Evolutionary conservation across 2,329 filamentous ascomycete species (phyloP).

Genomic region (Amylocarpus encephaloides): DNA sequence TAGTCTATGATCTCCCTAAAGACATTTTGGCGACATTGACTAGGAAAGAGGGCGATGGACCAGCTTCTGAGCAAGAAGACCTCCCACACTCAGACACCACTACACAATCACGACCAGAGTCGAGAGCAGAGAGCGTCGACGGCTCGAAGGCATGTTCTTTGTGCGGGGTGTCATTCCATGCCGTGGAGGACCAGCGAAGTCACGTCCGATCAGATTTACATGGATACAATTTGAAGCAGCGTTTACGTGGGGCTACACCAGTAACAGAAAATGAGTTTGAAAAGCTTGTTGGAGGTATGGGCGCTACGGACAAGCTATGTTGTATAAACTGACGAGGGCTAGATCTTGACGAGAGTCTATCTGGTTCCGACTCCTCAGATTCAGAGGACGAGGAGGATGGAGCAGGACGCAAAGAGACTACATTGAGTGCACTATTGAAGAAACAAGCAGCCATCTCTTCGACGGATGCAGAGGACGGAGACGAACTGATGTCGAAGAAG

Average conservation of each 20-base stretch:
- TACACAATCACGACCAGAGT: slow-evolving; percentile 33
- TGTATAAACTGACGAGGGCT: slow-evolving; percentile 6
- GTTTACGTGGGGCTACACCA: slow-evolving; percentile 63
- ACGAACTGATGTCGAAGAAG: slow-evolving; percentile 41
- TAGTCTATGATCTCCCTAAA: slow-evolving; percentile 31
- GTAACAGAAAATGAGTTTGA: slow-evolving; percentile 82
- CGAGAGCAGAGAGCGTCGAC: slow-evolving; percentile 37
- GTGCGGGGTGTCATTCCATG: slow-evolving; percentile 66
- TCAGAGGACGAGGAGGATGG: slow-evolving; percentile 59
- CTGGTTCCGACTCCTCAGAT: slow-evolving; percentile 71
- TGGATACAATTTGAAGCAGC: slow-evolving; percentile 90
- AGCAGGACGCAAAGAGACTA: slow-evolving; percentile 55
- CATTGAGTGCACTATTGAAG: slow-evolving; percentile 70
- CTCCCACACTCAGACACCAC: slow-evolving; percentile 23
- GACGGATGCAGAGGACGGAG: slow-evolving; percentile 39
- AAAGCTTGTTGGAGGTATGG: slow-evolving; percentile 59
- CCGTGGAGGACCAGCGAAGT: slow-evolving; percentile 71
- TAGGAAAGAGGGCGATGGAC: slow-evolving; percentile 26
- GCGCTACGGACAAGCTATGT: background rate
- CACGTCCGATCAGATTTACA: slow-evolving; percentile 90
- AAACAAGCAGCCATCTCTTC: slow-evolving; percentile 69
- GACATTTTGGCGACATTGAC: slow-evolving; percentile 33
- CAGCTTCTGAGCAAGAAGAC: slow-evolving; percentile 21
- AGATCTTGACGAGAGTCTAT: slow-evolving; percentile 84
- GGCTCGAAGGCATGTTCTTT: slow-evolving; percentile 74